These are phyloP conservation scores for Gossypium australe DNA, from an alignment of 345 rosid genomes.

Conservation along the genomic window DNA sequence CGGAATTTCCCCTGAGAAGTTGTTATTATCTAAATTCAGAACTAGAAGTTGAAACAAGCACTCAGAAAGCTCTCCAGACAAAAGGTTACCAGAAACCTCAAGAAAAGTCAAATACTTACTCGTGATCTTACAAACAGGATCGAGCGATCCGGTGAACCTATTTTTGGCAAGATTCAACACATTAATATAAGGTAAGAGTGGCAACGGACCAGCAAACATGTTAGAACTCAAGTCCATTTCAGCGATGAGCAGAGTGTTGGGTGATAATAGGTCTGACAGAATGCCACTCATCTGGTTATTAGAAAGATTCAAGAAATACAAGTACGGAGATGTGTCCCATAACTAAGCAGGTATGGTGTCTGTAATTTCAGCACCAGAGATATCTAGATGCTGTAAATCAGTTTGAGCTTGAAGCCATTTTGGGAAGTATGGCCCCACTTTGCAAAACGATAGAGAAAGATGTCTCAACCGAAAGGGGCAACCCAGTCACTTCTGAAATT, in stretches of 20 bases:
- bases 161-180: constrained; percentile 21
- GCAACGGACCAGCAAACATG: constrained; percentile 13
- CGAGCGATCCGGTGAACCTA: constrained; percentile 28
- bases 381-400: neutral
- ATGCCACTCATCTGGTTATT: constrained; percentile 26
- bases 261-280: constrained; percentile 14
- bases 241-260: neutral
- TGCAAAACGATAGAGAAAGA: neutral
- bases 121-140: constrained; percentile 20
- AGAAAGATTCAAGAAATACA: constrained; percentile 16
- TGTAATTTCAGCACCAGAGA: constrained; percentile 22
- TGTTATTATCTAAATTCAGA: constrained; percentile 4
- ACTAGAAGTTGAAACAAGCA: constrained; percentile 1
- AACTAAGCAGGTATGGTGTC: constrained; percentile 21
- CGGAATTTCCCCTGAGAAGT: constrained; percentile 19
- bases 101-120: constrained; percentile 19
- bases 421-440: constrained; percentile 25
- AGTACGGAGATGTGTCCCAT: constrained; percentile 9
- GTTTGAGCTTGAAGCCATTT: constrained; percentile 26
- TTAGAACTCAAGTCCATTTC: constrained; percentile 22
- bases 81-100: constrained; percentile 27
- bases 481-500: neutral
- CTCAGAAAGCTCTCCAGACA: constrained; percentile 29
- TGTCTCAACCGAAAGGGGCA: neutral
- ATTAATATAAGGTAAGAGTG: constrained; percentile 1